Evolutionary conservation across 2,329 filamentous ascomycete genomes (phyloP).

Genomic region (Acrocalymma vagum): DNA sequence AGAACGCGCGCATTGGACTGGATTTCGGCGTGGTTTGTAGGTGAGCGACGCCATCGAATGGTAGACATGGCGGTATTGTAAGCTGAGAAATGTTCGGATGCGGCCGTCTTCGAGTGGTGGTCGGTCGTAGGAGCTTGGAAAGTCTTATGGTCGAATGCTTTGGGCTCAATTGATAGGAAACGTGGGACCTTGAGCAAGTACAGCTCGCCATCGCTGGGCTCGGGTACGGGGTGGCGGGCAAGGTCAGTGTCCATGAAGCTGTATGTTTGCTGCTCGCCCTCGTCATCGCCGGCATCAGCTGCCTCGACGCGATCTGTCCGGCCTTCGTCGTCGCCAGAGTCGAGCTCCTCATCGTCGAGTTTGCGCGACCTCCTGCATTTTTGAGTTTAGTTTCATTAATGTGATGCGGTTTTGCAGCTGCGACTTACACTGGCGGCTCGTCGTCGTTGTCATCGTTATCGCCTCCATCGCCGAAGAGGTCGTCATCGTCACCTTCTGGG

Average conservation of each 20-base stretch:
- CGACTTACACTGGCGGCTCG: constrained; percentile 39
- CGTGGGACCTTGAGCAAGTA: constrained; percentile 75
- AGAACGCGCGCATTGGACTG: constrained; percentile 80
- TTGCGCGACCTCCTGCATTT: constrained; percentile 51
- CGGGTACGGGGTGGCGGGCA: constrained; percentile 74
- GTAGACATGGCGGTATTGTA: constrained; percentile 73
- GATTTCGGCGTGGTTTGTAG: constrained; percentile 69
- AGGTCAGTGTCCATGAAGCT: constrained; percentile 70
- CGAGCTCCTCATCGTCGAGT: constrained; percentile 70
- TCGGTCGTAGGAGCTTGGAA: constrained; percentile 72
- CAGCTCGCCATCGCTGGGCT: constrained; percentile 75
- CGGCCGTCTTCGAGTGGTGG: constrained; percentile 58
- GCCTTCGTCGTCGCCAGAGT: constrained; percentile 69
- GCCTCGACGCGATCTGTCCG: constrained; percentile 66
- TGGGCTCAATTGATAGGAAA: constrained; percentile 75
- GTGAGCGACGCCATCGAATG: constrained; percentile 74
- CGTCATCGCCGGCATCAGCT: constrained; percentile 56
- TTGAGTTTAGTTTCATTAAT: constrained; percentile 19
- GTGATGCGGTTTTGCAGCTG: constrained; percentile 42
- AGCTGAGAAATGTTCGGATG: constrained; percentile 62
- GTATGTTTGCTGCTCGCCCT: constrained; percentile 63
- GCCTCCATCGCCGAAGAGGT: constrained; percentile 57
- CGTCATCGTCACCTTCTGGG: constrained; percentile 50
- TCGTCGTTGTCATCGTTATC: constrained; percentile 45
- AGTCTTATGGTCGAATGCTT: constrained; percentile 70